A percentile compares a stretch with the other conserved stretches of the same genome.
phyloP scores from a whole-genome alignment of 441 rosid genomes.

The Eugenia klotzschiana region DNA sequence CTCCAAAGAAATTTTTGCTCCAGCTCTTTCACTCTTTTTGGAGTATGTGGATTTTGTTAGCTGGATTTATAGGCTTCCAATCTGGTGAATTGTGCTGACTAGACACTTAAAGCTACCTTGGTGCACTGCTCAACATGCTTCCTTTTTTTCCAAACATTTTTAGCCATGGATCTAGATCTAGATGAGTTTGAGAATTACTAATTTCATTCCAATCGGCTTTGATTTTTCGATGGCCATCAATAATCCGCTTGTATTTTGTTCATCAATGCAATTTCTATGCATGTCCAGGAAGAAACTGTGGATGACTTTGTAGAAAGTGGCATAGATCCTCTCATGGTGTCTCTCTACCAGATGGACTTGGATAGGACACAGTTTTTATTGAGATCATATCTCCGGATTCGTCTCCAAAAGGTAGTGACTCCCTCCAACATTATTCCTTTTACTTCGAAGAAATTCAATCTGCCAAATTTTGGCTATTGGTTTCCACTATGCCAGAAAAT shows the following conservation, averaged over 20 bases:
- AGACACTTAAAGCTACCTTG: neutral
- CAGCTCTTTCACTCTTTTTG: neutral
- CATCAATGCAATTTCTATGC: neutral
- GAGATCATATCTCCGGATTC: constrained; percentile 75
- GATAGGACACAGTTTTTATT: constrained; percentile 67
- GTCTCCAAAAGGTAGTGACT: constrained; percentile 56
- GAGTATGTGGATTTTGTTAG: neutral
- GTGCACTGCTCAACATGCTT: neutral
- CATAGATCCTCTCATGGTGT: constrained; percentile 52
- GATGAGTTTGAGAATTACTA: neutral
- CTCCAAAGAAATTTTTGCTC: neutral
- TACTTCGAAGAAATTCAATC: neutral
- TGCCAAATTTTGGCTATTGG: neutral
- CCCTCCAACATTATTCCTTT: neutral
- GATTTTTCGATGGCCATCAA: neutral
- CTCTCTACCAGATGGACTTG: constrained; percentile 78
- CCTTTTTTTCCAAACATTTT: neutral
- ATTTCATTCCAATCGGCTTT: neutral
- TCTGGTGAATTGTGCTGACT: neutral
- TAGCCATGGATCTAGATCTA: neutral
- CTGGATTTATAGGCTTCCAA: neutral
- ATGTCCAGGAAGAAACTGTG: constrained; percentile 55
- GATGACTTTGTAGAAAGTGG: constrained; percentile 35
- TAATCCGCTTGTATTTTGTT: neutral
- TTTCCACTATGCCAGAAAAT: neutral